These are phyloP conservation scores for Didymella pomorum DNA, from an alignment of 2,329 filamentous ascomycete genomes.

Conservation along the genomic window DNA sequence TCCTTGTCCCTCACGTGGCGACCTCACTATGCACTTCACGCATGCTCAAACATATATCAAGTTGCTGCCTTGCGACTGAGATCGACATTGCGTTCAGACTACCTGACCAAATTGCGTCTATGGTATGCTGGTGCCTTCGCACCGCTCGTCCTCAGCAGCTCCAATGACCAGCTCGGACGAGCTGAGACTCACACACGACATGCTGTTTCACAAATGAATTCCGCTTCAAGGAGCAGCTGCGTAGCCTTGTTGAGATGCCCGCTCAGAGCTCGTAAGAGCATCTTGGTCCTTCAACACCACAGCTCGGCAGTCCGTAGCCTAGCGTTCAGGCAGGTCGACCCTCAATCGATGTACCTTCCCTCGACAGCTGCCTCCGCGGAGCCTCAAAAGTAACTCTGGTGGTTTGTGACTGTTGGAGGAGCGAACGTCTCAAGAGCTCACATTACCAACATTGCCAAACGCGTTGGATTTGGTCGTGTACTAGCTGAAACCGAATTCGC, in stretches of 20 bases:
- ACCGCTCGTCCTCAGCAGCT: neutral
- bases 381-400: neutral
- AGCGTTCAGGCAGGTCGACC: neutral
- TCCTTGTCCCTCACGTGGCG: constrained; percentile 32
- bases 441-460: constrained; percentile 5
- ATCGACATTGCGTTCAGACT: neutral
- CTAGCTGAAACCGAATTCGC: constrained; percentile 40
- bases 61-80: neutral
- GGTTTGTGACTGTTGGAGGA: neutral
- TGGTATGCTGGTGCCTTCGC: neutral
- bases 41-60: neutral
- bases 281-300: neutral
- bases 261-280: neutral
- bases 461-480: constrained; percentile 25
- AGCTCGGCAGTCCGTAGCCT: neutral
- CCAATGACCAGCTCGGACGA: neutral
- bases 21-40: neutral
- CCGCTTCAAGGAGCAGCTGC: neutral
- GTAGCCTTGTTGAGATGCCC: no score
- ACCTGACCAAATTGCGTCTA: neutral
- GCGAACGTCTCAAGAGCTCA: constrained; percentile 5
- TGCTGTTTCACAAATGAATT: constrained; percentile 3
- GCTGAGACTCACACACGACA: constrained; percentile 1
- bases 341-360: neutral
- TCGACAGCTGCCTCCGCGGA: neutral